These are phyloP conservation scores for Furcasterigmium furcatum DNA, from an alignment of 2,329 filamentous ascomycete genomes.

Conservation along the genomic window DNA sequence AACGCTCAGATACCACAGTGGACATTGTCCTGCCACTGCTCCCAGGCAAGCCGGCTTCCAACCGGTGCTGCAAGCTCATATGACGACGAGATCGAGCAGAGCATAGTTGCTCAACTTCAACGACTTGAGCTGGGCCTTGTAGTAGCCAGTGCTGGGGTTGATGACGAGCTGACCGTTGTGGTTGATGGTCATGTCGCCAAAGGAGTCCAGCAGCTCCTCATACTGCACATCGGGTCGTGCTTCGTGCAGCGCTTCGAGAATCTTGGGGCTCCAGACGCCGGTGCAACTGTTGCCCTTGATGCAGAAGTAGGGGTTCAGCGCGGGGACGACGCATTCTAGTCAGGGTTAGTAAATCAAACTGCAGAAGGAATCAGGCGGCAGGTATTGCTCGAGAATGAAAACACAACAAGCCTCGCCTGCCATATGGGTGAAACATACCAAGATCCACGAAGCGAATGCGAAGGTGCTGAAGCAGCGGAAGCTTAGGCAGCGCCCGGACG, in stretches of 20 bases:
- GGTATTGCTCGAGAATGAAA: no score
- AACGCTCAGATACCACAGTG: no score
- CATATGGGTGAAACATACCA: conserved; percentile 35
- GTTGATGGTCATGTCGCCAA: conserved; percentile 55
- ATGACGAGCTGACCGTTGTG: conserved; percentile 59
- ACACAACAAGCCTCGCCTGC: conserved; percentile 12
- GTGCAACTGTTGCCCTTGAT: conserved; percentile 58
- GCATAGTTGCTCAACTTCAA: conserved; percentile 57
- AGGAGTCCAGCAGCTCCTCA: conserved; percentile 60
- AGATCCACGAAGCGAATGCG: conserved; percentile 74
- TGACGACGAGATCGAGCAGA: neutral
- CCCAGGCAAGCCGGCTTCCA: no score
- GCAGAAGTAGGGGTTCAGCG: conserved; percentile 71
- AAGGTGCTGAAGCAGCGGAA: conserved; percentile 59
- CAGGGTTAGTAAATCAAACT: conserved; percentile 9
- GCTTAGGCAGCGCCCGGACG: conserved; percentile 55
- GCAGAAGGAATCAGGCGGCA: neutral
- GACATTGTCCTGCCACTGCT: no score
- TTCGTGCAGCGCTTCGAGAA: conserved; percentile 56
- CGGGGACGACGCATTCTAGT: conserved; percentile 69
- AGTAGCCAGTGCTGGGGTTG: conserved; percentile 37
- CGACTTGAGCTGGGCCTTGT: conserved; percentile 48
- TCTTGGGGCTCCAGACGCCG: conserved; percentile 70
- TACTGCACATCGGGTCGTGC: conserved; percentile 58
- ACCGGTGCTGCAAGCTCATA: no score